Percentiles rank a stretch among this genome's conserved stretches.
Evolutionary conservation across 768 basidiomycete species (phyloP).

Genomic region (Lactifluus rugatus): DNA sequence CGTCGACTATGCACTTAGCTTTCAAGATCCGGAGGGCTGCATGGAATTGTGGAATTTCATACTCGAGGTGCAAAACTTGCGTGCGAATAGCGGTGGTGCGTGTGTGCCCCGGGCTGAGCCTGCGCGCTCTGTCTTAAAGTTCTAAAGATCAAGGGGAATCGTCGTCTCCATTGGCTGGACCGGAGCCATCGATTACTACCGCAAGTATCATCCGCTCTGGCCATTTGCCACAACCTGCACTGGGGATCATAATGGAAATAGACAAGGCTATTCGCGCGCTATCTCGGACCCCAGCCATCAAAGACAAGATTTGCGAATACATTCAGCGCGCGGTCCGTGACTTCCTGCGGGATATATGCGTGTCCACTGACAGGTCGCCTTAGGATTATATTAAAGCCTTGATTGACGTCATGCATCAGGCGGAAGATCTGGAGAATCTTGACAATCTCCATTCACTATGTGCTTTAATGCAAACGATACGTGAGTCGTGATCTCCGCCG

Average conservation of each 20-base stretch:
- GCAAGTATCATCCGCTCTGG: constrained; percentile 60
- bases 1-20: constrained; percentile 91
- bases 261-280: constrained; percentile 71
- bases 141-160: constrained; percentile 36
- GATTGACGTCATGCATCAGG: constrained; percentile 73
- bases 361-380: constrained; percentile 2
- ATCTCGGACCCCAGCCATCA: constrained; percentile 58
- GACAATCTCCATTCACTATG: constrained; percentile 87
- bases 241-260: constrained; percentile 71
- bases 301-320: constrained; percentile 84
- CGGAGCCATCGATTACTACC: constrained; percentile 50
- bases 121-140: constrained; percentile 12
- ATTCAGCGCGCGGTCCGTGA: constrained; percentile 70
- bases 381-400: constrained; percentile 85
- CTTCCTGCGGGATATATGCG: neutral
- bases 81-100: constrained; percentile 60
- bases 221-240: constrained; percentile 62
- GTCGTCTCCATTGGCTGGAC: constrained; percentile 52
- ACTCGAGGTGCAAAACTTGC: constrained; percentile 70
- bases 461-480: constrained; percentile 87
- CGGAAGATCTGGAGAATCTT: constrained; percentile 89
- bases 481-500: constrained; percentile 38
- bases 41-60: constrained; percentile 98
- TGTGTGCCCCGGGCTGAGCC: constrained; percentile 14
- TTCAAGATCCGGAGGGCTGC: constrained; percentile 93